These are phyloP conservation scores for Neonectria hederae DNA, from an alignment of 2,329 filamentous ascomycete species.

Conservation along the genomic window DNA sequence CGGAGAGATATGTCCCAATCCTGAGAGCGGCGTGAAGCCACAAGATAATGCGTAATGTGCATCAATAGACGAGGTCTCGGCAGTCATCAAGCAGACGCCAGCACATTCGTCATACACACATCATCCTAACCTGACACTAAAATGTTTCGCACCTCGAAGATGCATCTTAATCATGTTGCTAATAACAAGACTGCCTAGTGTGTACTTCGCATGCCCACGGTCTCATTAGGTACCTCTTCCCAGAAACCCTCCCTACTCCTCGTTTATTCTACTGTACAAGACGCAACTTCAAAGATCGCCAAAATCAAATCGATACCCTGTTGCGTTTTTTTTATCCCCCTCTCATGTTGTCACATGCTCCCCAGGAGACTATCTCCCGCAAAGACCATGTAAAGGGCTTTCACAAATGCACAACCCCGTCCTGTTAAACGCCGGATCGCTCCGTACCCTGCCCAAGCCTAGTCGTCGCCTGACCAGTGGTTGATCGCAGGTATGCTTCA, in stretches of 20 bases:
- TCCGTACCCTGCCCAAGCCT: conserved; percentile 6
- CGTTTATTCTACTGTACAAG: conserved; percentile 40
- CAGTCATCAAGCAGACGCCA: neutral
- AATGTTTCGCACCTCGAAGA: neutral
- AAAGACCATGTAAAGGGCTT: neutral
- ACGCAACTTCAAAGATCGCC: conserved; percentile 20
- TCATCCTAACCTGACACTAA: neutral
- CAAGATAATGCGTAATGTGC: neutral
- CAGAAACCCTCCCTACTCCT: conserved; percentile 8
- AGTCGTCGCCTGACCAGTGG: conserved; percentile 26
- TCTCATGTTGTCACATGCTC: conserved; percentile 5
- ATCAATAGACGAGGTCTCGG: neutral
- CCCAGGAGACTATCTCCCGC: neutral
- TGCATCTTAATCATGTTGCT: conserved; percentile 5
- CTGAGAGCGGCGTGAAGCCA: neutral
- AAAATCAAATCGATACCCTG: conserved; percentile 19
- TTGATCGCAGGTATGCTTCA: conserved; percentile 32
- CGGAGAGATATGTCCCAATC: neutral
- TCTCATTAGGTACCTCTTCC: conserved; percentile 26
- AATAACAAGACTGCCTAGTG: conserved; percentile 5
- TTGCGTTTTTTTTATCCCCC: conserved; percentile 26
- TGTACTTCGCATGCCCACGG: conserved; percentile 18
- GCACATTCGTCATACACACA: neutral
- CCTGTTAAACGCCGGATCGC: conserved; percentile 28
- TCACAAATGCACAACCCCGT: conserved; percentile 21